Conservation (phyloP, 2,329 filamentous ascomycete genomes). For the Fusarium udum region DNA sequence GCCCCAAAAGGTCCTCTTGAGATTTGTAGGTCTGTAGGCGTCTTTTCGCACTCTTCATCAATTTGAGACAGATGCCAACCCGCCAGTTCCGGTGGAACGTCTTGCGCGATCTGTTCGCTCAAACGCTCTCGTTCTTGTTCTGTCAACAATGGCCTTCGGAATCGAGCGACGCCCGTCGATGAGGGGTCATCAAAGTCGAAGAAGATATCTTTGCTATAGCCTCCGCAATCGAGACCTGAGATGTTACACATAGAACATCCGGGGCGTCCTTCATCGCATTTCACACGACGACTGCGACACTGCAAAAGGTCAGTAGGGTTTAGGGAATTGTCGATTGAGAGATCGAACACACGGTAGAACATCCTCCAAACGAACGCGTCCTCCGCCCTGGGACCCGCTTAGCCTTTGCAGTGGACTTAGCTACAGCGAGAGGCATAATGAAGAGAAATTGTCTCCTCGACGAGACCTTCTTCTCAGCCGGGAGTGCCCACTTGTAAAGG, state of each 20-base stretch:
- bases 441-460: not conserved
- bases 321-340: accelerated
- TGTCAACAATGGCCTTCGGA: slow-evolving; percentile 21
- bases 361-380: slow-evolving; percentile 29
- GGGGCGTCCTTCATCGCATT: slow-evolving; percentile 28
- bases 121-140: slow-evolving; percentile 16
- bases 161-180: not conserved
- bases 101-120: slow-evolving; percentile 11
- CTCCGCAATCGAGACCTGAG: slow-evolving; percentile 15
- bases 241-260: slow-evolving; percentile 23
- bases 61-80: slow-evolving; percentile 23
- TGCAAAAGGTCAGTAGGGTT: not conserved
- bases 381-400: not conserved
- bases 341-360: slow-evolving; percentile 9
- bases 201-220: slow-evolving; percentile 29
- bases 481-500: not conserved
- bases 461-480: not conserved
- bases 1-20: slow-evolving; percentile 29
- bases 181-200: slow-evolving; percentile 22
- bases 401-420: not conserved
- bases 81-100: not conserved
- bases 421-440: not conserved
- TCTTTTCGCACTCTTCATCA: slow-evolving; percentile 24
- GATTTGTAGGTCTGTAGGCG: slow-evolving; percentile 3
- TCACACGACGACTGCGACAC: slow-evolving; percentile 31